Evolutionary conservation across 805 yeast species (phyloP), one percentile per base, ranked within the genome.

Genomic region (Yamadazyma ubonensis): DNA sequence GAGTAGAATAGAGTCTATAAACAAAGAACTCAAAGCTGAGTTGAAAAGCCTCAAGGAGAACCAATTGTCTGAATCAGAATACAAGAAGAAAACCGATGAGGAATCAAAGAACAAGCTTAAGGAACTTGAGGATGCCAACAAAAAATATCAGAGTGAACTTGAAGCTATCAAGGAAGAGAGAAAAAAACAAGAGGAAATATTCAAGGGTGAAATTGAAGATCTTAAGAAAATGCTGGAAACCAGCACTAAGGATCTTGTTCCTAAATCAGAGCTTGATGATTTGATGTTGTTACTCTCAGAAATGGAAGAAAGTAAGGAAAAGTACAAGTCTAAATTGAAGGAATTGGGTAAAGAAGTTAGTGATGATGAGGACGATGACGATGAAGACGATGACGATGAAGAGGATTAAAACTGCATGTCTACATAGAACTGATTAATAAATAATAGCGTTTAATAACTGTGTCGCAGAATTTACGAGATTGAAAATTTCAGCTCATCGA

Each of bases 271-370:
- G 18, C 53, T 80, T 8, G 96, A 88, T 51, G 95, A 86, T 46
- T 59, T 88, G 51, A 75, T 88, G 79, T 61, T 87, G 17, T 64
- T 89, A 14, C 78, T 89, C 58, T 76, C 84, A 14, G 95, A 86
- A 33, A 64, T 87, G 50, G 95, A 88, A 43, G 88, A 83, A 36
- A 77, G 75, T 47, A 78, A 78, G 42, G 65, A 70, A 21, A 69
- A 69, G 45, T 81, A 86, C 56, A 82, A 81, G 53, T 52, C 59
- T 5, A 70, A 65, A 42, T 67, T 83, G 27, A 68, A 66, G 41
- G 64, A 56, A 0, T 52, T 79, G 4, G 87, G 86, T 0, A 78
- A 73, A 38, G 81, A 74, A 1, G 71, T 81, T 1, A 80, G 88
- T 4, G 79, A 86, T 34, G 91, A 83, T 39, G 89, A 82, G 18